Percentiles rank a stretch among this genome's conserved stretches.
Evolutionary conservation across 371 early-diverging fungal genomes (phyloP).

Genomic region (Smittium mucronatum): DNA sequence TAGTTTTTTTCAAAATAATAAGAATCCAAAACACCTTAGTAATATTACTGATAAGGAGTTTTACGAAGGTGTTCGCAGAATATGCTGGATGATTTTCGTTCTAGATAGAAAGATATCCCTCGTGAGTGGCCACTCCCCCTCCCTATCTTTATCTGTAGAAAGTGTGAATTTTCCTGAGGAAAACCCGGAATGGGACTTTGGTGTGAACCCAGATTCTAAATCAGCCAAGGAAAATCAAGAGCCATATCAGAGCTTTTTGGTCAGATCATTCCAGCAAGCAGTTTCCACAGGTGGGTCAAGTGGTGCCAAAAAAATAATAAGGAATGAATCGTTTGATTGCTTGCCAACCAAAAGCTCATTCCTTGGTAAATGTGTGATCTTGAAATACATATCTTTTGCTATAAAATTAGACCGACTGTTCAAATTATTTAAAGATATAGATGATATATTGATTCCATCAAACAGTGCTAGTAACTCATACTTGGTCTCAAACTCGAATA

Average conservation of each 20-base stretch:
- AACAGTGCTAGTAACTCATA: not conserved
- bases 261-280: conserved; percentile 3
- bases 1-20: not conserved
- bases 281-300: not conserved
- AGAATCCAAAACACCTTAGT: not conserved
- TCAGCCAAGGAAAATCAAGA: not conserved
- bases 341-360: not conserved
- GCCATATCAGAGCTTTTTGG: not conserved
- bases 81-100: conserved; percentile 5
- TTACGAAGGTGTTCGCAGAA: not conserved
- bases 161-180: not conserved
- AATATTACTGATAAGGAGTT: not conserved
- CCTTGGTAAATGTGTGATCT: not conserved
- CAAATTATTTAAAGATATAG: not conserved
- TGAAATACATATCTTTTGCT: not conserved
- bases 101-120: not conserved
- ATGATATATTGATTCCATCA: not conserved
- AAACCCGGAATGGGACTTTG: not conserved
- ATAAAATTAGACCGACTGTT: not conserved
- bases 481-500: too few species aligned
- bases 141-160: not conserved
- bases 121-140: not conserved
- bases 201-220: too few species aligned
- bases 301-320: not conserved
- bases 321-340: too few species aligned